These are phyloP conservation scores for Fusarium sp. DNA, from an alignment of 2,329 filamentous ascomycete species.

Conservation along the genomic window DNA sequence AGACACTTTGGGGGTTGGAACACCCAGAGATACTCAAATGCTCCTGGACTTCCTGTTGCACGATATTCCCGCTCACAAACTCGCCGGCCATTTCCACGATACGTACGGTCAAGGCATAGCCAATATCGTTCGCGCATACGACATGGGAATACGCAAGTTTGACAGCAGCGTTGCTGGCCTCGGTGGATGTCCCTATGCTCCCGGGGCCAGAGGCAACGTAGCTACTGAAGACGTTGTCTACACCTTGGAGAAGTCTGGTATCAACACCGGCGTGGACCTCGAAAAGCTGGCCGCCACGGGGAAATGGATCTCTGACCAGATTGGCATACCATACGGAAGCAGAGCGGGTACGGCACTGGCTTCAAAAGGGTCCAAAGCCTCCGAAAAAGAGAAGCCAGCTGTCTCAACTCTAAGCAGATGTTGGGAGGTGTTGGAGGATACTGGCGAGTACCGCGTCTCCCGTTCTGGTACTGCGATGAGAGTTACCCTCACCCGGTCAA, in stretches of 20 bases:
- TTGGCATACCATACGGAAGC: background rate
- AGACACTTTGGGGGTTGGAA: slow-evolving; percentile 20
- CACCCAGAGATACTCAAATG: background rate
- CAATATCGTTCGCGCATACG: slow-evolving; percentile 13
- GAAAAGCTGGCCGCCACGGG: background rate
- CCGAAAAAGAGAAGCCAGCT: no score
- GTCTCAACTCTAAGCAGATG: no score
- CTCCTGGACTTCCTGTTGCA: slow-evolving; percentile 3
- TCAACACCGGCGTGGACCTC: slow-evolving; percentile 3
- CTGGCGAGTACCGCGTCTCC: background rate
- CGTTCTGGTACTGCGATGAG: background rate
- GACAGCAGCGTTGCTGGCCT: slow-evolving; percentile 13
- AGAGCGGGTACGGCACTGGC: background rate
- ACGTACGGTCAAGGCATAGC: slow-evolving; percentile 19
- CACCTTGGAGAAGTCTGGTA: slow-evolving; percentile 6
- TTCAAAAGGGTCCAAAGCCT: background rate
- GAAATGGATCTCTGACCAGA: background rate
- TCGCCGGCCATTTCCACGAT: slow-evolving; percentile 24
- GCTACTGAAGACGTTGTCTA: slow-evolving; percentile 26
- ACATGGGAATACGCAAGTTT: slow-evolving; percentile 20
- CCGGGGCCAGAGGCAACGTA: slow-evolving; percentile 22
- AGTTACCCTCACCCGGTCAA: background rate
- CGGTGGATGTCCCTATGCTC: slow-evolving; percentile 24
- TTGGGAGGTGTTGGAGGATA: background rate
- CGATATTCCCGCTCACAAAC: slow-evolving; percentile 3